Evolutionary conservation across 768 basidiomycete genomes (phyloP), one percentile per base, ranked within the genome.

Genomic region (Mycena leptocephala): DNA sequence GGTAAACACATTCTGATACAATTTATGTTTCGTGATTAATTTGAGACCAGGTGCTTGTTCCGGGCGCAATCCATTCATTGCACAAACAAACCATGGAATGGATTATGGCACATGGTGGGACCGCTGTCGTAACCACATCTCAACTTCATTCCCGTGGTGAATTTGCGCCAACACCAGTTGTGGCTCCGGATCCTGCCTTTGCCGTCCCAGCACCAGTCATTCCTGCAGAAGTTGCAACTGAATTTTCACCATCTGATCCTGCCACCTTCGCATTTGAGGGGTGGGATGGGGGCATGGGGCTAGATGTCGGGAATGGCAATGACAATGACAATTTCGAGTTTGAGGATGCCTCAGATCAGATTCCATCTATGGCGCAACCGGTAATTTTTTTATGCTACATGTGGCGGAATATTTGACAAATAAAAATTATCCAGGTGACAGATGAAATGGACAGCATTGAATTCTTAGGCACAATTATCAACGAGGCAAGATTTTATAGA

Each of bases 41-140:
- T 59, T 35, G 30, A 59, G 14, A 9, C 6, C 28, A 67, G 65
- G 51, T 67, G 14, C 65, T 67, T 18, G 65, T 67, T 18, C 65
- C 65, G 0, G 51, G 65, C 5, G 65, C 65, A 2, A 55, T 67
- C 18, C 51, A 67, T 53, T 51, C 65, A 16, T 28, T 67, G n/a
- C 65, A 67, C 51, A 37, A 55, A 8, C 46, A 67, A n/a, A 67
- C 65, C 5, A 51, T 67, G 0, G 48, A 67, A 14, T 67, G 65
- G 65, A 67, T 37, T 24, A 46, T 53, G 43, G n/a, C 16, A 14
- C 65, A 67, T 35, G 65, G 51, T 3, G 22, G 8, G 28, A 22
- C 32, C 10, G 63, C 46, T 7, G 46, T 65, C 32, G 63, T 65
- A 8, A 30, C 26, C 6, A 67, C 65, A 3, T 67, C 65, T 5